A percentile compares a stretch with the other conserved stretches of the same genome.
These are phyloP conservation scores for Phragmites australis DNA, from an alignment of 176 grass and related monocot genomes.

Conservation along the genomic window DNA sequence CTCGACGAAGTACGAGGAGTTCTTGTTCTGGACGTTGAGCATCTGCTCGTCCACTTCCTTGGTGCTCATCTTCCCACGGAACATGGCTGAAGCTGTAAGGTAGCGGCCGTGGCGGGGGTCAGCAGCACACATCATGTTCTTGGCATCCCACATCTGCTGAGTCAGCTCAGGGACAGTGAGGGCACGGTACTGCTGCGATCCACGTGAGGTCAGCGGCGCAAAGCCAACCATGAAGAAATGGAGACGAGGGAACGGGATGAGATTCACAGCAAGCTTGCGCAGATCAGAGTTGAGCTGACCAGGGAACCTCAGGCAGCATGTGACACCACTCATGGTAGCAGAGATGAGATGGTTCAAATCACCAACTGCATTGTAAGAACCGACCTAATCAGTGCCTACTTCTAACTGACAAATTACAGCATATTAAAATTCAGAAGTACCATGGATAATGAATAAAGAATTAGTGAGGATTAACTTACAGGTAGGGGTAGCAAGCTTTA, in stretches of 20 bases:
- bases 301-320: slow-evolving; percentile 83
- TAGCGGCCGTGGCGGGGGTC: slow-evolving; percentile 91
- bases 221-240: slow-evolving; percentile 99
- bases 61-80: slow-evolving; percentile 96
- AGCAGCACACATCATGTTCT: slow-evolving; percentile 95
- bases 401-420: background rate
- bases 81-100: slow-evolving; percentile 78
- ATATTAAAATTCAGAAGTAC: background rate
- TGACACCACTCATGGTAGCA: slow-evolving; percentile 85
- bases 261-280: slow-evolving; percentile 83
- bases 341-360: slow-evolving; percentile 92
- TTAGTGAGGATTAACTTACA: slow-evolving; percentile 52
- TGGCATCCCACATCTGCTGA: slow-evolving; percentile 94
- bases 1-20: slow-evolving; percentile 87
- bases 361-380: slow-evolving; percentile 60
- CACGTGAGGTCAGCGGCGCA: slow-evolving; percentile 66
- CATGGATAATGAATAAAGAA: background rate
- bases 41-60: slow-evolving; percentile 97
- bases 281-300: slow-evolving; percentile 92
- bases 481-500: slow-evolving; percentile 83
- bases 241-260: slow-evolving; percentile 85
- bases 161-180: slow-evolving; percentile 89
- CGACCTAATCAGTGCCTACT: background rate
- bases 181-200: slow-evolving; percentile 73
- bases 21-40: slow-evolving; percentile 93